Evolutionary conservation across 345 rosid species (phyloP).

Genomic region (thale cress (Arabidopsis thaliana)): DNA sequence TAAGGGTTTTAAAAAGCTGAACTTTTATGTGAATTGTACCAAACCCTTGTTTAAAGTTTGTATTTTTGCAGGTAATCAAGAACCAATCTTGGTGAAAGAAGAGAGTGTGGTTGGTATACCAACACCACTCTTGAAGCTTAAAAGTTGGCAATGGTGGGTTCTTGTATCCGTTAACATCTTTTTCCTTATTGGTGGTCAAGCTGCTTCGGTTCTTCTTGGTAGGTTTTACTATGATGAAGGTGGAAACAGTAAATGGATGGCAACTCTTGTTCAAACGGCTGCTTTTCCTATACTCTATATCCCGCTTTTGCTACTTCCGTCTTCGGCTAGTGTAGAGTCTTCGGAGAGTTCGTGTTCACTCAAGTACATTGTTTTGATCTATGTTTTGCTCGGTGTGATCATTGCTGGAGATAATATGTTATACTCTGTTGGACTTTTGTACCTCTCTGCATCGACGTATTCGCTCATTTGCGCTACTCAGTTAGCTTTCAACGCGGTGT

Average conservation of each 20-base stretch:
- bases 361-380: conserved; percentile 50
- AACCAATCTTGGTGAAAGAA: conserved; percentile 43
- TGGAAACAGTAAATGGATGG: conserved; percentile 48
- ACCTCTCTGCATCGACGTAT: conserved; percentile 83
- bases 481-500: conserved; percentile 83
- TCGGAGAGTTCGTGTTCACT: conserved; percentile 49
- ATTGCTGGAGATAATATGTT: conserved; percentile 78
- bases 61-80: conserved; percentile 31
- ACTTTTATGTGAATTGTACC: not conserved
- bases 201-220: conserved; percentile 62
- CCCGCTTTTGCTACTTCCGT: conserved; percentile 59
- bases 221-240: conserved; percentile 40
- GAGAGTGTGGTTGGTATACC: conserved; percentile 43
- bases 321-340: conserved; percentile 29
- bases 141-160: conserved; percentile 75
- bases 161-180: conserved; percentile 50
- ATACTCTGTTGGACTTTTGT: conserved; percentile 77
- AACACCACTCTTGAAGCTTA: conserved; percentile 49
- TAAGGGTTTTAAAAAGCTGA: not conserved
- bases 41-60: not conserved
- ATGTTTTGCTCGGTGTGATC: conserved; percentile 66
- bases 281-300: conserved; percentile 70
- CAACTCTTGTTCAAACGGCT: conserved; percentile 50
- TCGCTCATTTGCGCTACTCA: conserved; percentile 91
- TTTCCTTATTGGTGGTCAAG: conserved; percentile 67